A percentile compares a stretch with the other conserved stretches of the same genome.
Evolutionary conservation across 495 filamentous ascomycete species (phyloP).

Genomic region (Lentithecium fluviatile): DNA sequence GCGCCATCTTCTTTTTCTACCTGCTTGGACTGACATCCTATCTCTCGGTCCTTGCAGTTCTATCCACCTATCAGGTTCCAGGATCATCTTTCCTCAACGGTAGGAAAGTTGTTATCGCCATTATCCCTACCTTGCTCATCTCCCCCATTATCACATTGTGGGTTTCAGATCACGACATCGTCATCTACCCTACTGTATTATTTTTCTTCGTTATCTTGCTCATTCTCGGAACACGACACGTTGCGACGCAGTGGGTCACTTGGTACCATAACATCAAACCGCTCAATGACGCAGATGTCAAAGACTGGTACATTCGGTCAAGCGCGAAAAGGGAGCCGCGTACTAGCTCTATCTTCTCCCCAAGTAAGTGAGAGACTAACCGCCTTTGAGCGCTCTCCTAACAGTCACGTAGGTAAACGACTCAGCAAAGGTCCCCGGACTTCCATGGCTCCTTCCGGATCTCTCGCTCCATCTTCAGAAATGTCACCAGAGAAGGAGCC

Average conservation of each 20-base stretch:
- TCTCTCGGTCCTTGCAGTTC: conserved; percentile 43
- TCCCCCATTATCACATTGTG: conserved; percentile 40
- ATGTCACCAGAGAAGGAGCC: conserved; percentile 4
- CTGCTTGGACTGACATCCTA: conserved; percentile 39
- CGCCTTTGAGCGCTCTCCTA: neutral
- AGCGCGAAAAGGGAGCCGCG: conserved; percentile 2
- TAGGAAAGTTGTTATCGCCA: conserved; percentile 33
- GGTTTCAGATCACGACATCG: conserved; percentile 33
- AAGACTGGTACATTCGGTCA: conserved; percentile 34
- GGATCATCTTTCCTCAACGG: conserved; percentile 51
- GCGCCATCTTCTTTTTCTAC: conserved; percentile 43
- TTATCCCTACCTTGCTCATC: conserved; percentile 39
- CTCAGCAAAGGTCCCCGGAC: conserved; percentile 10
- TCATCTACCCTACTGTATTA: conserved; percentile 38
- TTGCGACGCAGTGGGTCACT: conserved; percentile 39
- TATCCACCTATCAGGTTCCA: conserved; percentile 59
- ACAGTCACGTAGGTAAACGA: conserved; percentile 15
- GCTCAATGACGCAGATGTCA: conserved; percentile 40
- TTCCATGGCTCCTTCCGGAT: conserved; percentile 26
- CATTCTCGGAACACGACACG: conserved; percentile 44
- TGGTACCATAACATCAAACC: conserved; percentile 39
- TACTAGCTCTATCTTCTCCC: neutral
- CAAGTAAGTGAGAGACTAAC: neutral
- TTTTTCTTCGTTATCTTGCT: conserved; percentile 36
- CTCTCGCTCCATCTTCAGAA: conserved; percentile 5